Evolutionary conservation across 1,284 basidiomycete species (phyloP), one percentile per base, ranked within the genome.

Genomic region (Athelia sp.): DNA sequence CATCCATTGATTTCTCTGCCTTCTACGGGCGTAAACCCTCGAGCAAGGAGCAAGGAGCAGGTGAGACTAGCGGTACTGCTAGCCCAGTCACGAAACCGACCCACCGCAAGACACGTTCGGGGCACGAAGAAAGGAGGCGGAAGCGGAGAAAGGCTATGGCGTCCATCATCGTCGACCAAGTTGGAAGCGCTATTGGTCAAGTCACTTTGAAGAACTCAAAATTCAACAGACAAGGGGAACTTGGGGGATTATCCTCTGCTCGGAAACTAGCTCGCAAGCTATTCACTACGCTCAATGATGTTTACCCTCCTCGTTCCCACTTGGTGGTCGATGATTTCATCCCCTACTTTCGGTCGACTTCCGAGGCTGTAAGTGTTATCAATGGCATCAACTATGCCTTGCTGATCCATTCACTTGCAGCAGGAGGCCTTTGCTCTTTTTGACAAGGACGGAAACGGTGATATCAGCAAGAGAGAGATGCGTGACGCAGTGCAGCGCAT

Each of bases 401-500:
- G 10, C 43, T 47, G 34, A 23, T 45, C 46, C 31, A 13, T 47
- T 52, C 24, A 57, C 32, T 57, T 18, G 10, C 58, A 86, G 81
- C 76, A 81, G 52, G 76, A 78, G 22, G 90, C 89, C 1, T 93
- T 93, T 57, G 69, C 72, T 17, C 59, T 91, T 4, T 93, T 93
- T 54, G 90, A 93, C 62, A 87, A 87, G 60, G 90, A 93, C 61
- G 81, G 77, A 14, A 93, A 93, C 58, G 90, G 89, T 9, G 89
- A 92, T 58, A 88, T 93, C 50, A 78, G 74, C 15, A 90, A 84
- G 63, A 75, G 72, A 29, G 90, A 93, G 68, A 93, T 93, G 88
- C 79, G 90, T 40, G 86, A 90, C 60, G 87, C 85, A 1, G 90
- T 93, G 2, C 84, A 90, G 58, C 72, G 87, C 26, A 91, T 93